A percentile compares a stretch with the other conserved stretches of the same genome.
phyloP scores from a whole-genome alignment of 352 stramenopile species.

The Blastocystis sp. region DNA sequence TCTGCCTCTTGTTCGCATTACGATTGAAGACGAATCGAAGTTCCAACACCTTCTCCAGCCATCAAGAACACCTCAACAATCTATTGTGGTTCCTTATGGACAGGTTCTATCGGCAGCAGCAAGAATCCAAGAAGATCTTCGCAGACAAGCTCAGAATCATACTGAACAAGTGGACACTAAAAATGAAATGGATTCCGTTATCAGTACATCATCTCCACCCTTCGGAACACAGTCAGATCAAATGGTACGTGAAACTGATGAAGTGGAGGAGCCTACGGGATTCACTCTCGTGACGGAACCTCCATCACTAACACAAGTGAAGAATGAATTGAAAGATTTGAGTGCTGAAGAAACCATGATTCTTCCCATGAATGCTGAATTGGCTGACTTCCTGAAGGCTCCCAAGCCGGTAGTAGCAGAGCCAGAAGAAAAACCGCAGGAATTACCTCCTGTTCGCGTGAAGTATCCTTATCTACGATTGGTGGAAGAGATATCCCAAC shows the following conservation, averaged over 20 bases:
- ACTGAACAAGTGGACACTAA: neutral
- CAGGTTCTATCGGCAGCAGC: neutral
- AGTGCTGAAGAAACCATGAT: neutral
- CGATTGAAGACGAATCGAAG: conserved; percentile 7
- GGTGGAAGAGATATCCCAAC: neutral
- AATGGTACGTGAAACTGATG: neutral
- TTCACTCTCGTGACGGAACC: neutral
- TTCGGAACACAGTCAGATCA: neutral
- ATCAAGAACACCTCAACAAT: neutral
- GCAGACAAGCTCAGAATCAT: neutral
- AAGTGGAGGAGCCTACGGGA: neutral
- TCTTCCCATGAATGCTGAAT: neutral
- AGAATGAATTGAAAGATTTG: neutral
- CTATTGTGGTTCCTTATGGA: conserved; percentile 29
- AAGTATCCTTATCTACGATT: neutral
- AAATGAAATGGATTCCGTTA: neutral
- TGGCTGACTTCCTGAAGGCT: neutral
- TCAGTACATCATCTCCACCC: neutral
- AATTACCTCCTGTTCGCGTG: neutral
- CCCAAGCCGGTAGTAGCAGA: neutral
- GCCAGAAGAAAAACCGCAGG: neutral
- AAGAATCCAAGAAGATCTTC: conserved; percentile 13
- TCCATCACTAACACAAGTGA: neutral
- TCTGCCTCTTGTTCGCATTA: conserved; percentile 1
- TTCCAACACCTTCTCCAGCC: conserved; percentile 24